These are phyloP conservation scores for Suillus bovinus DNA, from an alignment of 768 basidiomycete species.

Conservation along the genomic window DNA sequence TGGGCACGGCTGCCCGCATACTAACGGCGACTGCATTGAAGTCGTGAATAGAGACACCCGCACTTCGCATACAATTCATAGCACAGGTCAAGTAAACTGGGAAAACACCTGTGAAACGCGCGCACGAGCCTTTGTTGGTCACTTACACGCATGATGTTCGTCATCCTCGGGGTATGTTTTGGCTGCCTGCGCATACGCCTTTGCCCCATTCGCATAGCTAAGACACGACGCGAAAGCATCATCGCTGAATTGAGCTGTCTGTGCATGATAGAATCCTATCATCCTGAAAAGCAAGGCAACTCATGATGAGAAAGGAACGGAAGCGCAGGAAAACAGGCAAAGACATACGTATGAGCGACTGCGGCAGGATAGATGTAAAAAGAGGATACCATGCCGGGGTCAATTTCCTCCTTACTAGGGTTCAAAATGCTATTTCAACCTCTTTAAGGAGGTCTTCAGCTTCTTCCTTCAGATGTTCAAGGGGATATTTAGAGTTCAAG, in stretches of 20 bases:
- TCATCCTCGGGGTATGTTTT: slow-evolving; percentile 18
- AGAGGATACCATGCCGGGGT: slow-evolving; percentile 15
- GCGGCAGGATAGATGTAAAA: slow-evolving; percentile 19
- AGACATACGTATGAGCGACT: slow-evolving; percentile 17
- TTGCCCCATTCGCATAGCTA: slow-evolving; percentile 2
- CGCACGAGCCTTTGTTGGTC: neutral
- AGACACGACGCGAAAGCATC: neutral
- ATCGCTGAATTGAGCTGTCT: neutral
- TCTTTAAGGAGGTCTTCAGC: slow-evolving; percentile 21
- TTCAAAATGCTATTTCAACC: neutral
- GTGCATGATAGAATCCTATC: slow-evolving; percentile 10
- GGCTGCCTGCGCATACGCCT: slow-evolving; percentile 17
- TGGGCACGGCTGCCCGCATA: slow-evolving; percentile 8
- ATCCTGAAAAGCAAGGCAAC: neutral
- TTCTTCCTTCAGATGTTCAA: slow-evolving; percentile 19
- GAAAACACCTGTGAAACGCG: neutral
- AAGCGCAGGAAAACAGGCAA: neutral
- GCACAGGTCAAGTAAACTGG: slow-evolving; percentile 2
- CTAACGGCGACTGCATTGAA: neutral
- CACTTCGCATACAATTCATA: neutral
- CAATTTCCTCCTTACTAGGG: neutral
- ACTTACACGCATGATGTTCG: slow-evolving; percentile 16
- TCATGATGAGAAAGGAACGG: neutral
- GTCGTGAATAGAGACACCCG: neutral
- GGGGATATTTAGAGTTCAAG: slow-evolving; percentile 11